phyloP scores from a whole-genome alignment of 1,139 yeast species.

The Wickerhamomyces sp. region DNA sequence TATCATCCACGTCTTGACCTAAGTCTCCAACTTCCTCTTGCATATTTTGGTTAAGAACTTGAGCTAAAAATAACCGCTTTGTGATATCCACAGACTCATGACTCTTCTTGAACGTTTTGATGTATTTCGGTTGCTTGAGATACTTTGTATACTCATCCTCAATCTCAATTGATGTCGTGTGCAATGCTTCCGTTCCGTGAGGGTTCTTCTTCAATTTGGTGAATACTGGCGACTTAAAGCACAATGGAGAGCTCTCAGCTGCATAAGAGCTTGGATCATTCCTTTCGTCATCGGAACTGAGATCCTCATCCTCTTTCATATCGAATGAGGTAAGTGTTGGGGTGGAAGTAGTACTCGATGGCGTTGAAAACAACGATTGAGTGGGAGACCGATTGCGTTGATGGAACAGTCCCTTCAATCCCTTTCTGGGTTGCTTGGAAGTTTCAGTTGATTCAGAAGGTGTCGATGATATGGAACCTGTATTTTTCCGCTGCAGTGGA shows the following conservation, averaged over 20 bases:
- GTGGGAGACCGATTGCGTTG: not conserved
- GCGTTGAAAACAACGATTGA: not conserved
- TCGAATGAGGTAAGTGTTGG: not conserved
- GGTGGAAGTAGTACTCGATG: slow-evolving; percentile 1
- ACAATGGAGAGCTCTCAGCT: slow-evolving; percentile 24
- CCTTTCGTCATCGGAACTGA: slow-evolving; percentile 15
- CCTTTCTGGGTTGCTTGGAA: not conserved
- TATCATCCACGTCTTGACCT: not conserved
- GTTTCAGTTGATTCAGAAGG: not conserved
- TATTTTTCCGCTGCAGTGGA: not conserved
- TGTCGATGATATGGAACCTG: not conserved
- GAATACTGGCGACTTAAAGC: slow-evolving; percentile 14
- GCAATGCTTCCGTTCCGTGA: slow-evolving; percentile 4
- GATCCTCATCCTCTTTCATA: slow-evolving; percentile 10
- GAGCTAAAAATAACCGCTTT: slow-evolving; percentile 69
- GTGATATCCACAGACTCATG: slow-evolving; percentile 40
- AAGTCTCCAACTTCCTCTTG: slow-evolving; percentile 2
- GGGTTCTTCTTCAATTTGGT: slow-evolving; percentile 1
- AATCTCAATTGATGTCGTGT: slow-evolving; percentile 11
- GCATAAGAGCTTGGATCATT: slow-evolving; percentile 16
- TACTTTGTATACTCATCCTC: slow-evolving; percentile 32
- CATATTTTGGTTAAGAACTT: slow-evolving; percentile 47
- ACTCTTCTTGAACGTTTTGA: slow-evolving; percentile 42
- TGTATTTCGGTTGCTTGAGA: slow-evolving; percentile 47
- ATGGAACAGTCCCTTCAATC: not conserved